A percentile compares a stretch with the other conserved stretches of the same genome.
Conservation (phyloP, 2,329 filamentous ascomycete genomes). For the Alternaria infectoria region DNA sequence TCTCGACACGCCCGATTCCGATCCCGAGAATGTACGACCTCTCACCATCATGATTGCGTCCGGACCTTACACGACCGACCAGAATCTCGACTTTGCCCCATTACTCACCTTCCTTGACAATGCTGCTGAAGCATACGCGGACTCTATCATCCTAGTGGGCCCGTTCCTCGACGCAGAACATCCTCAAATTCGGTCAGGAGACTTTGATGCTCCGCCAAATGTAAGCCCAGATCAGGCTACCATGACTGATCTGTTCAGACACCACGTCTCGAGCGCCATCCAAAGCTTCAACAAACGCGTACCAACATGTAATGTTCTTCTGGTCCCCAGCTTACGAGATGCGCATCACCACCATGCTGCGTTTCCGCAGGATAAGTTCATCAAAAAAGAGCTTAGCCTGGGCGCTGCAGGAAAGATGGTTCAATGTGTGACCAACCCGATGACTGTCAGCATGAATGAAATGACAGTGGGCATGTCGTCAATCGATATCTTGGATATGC, state of each 20-base stretch:
- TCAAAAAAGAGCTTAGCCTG: constrained; percentile 74
- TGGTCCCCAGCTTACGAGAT: constrained; percentile 84
- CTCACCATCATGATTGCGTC: constrained; percentile 79
- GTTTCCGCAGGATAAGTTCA: constrained; percentile 80
- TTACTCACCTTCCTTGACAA: constrained; percentile 80
- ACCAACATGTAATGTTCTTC: constrained; percentile 79
- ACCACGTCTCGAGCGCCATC: constrained; percentile 76
- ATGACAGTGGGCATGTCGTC: constrained; percentile 79
- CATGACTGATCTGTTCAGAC: constrained; percentile 81
- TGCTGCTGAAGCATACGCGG: constrained; percentile 75
- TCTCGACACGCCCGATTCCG: constrained; percentile 63
- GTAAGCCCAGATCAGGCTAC: constrained; percentile 73
- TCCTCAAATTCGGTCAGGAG: constrained; percentile 73
- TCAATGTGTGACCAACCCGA: constrained; percentile 85
- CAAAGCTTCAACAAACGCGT: constrained; percentile 72
- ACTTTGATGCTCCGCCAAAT: constrained; percentile 52
- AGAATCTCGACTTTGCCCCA: constrained; percentile 89
- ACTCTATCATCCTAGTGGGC: constrained; percentile 79
- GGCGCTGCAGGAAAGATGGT: constrained; percentile 67
- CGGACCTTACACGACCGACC: constrained; percentile 90
- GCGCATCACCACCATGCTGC: constrained; percentile 81
- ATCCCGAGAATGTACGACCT: constrained; percentile 63
- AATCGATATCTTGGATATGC: constrained; percentile 83
- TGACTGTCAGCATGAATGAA: constrained; percentile 88
- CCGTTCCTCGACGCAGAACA: constrained; percentile 94